A percentile compares a stretch with the other conserved stretches of the same genome.
Conservation (phyloP, 352 stramenopile species). For the Globisporangium rhizosaccharum region DNA sequence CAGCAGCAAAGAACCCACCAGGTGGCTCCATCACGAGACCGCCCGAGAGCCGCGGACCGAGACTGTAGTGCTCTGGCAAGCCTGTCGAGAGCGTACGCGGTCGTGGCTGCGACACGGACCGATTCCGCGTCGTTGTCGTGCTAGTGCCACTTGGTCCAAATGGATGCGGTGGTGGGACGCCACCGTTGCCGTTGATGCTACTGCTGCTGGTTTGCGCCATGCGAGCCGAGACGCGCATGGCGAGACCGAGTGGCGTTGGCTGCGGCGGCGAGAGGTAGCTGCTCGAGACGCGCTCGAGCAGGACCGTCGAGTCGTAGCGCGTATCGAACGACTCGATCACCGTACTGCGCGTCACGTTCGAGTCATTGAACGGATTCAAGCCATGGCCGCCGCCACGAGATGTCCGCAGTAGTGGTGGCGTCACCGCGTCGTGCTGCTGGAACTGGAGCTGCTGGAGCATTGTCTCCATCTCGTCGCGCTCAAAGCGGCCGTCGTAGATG, state of each 20-base stretch:
- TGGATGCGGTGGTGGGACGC: neutral
- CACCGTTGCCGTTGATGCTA: too few relatives aligned
- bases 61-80: constrained; percentile 19
- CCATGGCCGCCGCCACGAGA: constrained; percentile 25
- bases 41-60: constrained; percentile 28
- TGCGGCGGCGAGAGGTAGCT: constrained; percentile 13
- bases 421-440: neutral
- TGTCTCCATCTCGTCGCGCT: constrained; percentile 28
- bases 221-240: constrained; percentile 10
- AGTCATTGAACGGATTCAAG: constrained; percentile 30
- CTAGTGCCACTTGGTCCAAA: neutral
- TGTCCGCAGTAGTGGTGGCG: neutral
- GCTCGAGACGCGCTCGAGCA: constrained; percentile 17
- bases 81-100: constrained; percentile 3
- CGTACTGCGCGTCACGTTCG: constrained; percentile 37
- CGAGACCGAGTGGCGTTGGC: constrained; percentile 6
- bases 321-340: constrained; percentile 50
- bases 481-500: constrained; percentile 49
- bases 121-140: neutral
- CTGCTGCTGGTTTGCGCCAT: constrained; percentile 5
- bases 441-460: constrained; percentile 32
- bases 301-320: constrained; percentile 14
- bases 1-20: constrained; percentile 10
- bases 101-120: constrained; percentile 12
- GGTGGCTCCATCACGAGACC: constrained; percentile 44